phyloP scores from a whole-genome alignment of 805 yeast genomes.

The Candida koratica region DNA sequence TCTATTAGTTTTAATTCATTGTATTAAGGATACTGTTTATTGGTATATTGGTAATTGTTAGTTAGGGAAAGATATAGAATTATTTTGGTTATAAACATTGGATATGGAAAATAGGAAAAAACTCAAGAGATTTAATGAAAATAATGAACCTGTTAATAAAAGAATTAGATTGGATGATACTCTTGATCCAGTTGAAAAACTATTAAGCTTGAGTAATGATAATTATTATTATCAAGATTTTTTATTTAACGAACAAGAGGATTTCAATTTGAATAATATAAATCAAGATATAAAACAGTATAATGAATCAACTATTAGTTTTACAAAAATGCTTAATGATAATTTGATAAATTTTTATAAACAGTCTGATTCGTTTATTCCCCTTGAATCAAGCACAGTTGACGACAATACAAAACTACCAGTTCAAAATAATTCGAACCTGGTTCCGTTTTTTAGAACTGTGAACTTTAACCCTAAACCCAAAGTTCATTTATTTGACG shows the following conservation, averaged over 20 bases:
- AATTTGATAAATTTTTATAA: conserved; percentile 33
- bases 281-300: conserved; percentile 12
- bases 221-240: conserved; percentile 4
- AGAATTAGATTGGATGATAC: conserved; percentile 14
- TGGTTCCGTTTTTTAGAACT: conserved; percentile 31
- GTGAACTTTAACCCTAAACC: conserved; percentile 34
- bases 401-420: not conserved
- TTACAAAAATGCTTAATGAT: conserved; percentile 37
- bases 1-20: conserved; percentile 2
- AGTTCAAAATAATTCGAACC: not conserved
- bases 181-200: conserved; percentile 42
- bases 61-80: too few relatives aligned
- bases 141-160: not conserved
- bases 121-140: too few relatives aligned
- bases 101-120: too few relatives aligned
- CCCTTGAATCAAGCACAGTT: conserved; percentile 1
- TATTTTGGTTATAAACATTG: too few relatives aligned
- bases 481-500: conserved; percentile 27
- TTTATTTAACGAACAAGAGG: conserved; percentile 5
- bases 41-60: too few relatives aligned
- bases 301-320: conserved; percentile 23
- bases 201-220: conserved; percentile 26
- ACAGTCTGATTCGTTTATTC: conserved; percentile 17
- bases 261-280: conserved; percentile 4
- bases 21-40: too few relatives aligned